These are phyloP conservation scores for Halophytophthora batemanensis DNA, from an alignment of 352 stramenopile species.

Conservation along the genomic window DNA sequence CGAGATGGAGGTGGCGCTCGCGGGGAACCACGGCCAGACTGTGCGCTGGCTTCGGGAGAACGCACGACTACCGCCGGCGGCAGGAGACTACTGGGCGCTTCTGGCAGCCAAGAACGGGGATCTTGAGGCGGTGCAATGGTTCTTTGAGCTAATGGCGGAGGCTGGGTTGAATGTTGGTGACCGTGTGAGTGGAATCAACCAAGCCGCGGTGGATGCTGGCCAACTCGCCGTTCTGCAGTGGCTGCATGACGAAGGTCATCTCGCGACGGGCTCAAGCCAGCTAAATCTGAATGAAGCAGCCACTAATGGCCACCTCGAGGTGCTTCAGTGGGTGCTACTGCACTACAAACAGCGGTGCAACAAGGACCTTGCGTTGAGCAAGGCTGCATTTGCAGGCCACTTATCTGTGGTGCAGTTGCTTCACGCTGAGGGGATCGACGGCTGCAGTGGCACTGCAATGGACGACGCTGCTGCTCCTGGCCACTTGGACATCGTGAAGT, in stretches of 20 bases:
- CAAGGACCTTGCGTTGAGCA: constrained; percentile 13
- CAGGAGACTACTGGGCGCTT: too few relatives aligned
- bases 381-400: constrained; percentile 14
- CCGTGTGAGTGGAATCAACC: too few relatives aligned
- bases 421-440: neutral
- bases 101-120: constrained; percentile 10
- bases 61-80: too few relatives aligned
- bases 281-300: neutral
- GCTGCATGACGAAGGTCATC: too few relatives aligned
- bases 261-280: too few relatives aligned
- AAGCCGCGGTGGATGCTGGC: too few relatives aligned
- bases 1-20: neutral
- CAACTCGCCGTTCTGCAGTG: too few relatives aligned
- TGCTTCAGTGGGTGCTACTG: constrained; percentile 4
- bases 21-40: neutral
- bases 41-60: neutral
- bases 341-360: constrained; percentile 9
- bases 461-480: neutral
- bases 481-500: constrained; percentile 1
- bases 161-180: too few relatives aligned
- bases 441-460: constrained; percentile 1
- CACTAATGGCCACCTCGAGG: neutral
- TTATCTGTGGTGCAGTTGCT: constrained; percentile 15
- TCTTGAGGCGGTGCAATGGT: constrained; percentile 5
- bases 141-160: neutral